phyloP scores from a whole-genome alignment of 2,329 filamentous ascomycete genomes.

The Apiospora saccharicola region DNA sequence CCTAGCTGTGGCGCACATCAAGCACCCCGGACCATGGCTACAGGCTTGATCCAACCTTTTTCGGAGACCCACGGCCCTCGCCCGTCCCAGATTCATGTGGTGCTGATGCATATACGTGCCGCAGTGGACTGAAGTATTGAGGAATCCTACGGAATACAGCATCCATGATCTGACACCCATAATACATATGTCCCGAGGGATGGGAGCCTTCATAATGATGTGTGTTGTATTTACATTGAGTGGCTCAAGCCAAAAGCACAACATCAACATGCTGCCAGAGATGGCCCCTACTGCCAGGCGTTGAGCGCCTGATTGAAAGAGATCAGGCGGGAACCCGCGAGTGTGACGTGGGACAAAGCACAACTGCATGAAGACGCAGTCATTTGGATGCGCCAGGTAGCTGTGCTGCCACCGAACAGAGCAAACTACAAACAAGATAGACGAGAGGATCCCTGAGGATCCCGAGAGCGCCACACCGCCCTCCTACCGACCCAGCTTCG shows the following conservation, averaged over 20 bases:
- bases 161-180: background rate
- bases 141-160: background rate
- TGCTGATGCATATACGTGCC: background rate
- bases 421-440: constrained; percentile 20
- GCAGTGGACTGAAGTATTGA: background rate
- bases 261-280: background rate
- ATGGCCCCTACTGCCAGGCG: background rate
- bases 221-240: background rate
- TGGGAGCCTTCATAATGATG: background rate
- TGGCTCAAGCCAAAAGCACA: background rate
- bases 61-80: background rate
- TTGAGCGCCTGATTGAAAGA: background rate
- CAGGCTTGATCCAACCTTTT: background rate
- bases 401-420: constrained; percentile 6
- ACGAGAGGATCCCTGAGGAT: constrained; percentile 6
- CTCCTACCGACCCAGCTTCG: background rate
- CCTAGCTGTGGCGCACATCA: background rate
- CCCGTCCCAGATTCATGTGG: background rate
- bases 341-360: constrained; percentile 7
- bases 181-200: background rate
- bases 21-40: background rate
- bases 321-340: background rate
- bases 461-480: background rate
- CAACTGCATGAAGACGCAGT: background rate
- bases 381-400: background rate